A percentile compares a stretch with the other conserved stretches of the same genome.
These are phyloP conservation scores for Fraxinus quadrangulata DNA, from an alignment of 257 asterid genomes.

Conservation along the genomic window DNA sequence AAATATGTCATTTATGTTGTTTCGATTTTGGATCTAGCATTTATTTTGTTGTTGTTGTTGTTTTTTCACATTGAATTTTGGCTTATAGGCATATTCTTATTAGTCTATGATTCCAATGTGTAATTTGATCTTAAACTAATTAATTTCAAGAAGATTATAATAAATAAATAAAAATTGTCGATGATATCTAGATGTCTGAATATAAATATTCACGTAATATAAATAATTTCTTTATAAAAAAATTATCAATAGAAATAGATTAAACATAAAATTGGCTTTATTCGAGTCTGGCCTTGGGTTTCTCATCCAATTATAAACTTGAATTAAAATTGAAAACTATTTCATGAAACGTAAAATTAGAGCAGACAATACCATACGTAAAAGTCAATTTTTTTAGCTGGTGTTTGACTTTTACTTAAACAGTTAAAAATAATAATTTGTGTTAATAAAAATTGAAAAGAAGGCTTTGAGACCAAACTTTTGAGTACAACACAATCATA, in stretches of 20 bases:
- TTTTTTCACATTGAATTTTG: slow-evolving; percentile 17
- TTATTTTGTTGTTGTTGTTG: neutral
- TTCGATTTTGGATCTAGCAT: neutral
- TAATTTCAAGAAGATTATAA: neutral
- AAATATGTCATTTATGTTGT: neutral
- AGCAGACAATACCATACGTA: too few species aligned
- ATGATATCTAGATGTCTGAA: neutral
- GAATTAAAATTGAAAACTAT: neutral
- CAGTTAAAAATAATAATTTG: too few species aligned
- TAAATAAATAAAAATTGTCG: neutral
- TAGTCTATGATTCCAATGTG: slow-evolving; percentile 1
- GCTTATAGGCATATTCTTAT: neutral
- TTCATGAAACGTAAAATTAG: too few species aligned
- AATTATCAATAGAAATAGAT: too few species aligned
- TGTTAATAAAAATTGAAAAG: too few species aligned
- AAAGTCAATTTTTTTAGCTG: too few species aligned
- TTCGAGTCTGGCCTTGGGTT: neutral
- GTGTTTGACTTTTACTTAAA: too few species aligned
- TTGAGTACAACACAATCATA: too few species aligned
- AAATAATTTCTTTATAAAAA: too few species aligned
- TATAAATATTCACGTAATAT: too few species aligned
- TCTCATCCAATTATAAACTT: neutral
- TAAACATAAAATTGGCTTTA: too few species aligned
- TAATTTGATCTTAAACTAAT: neutral
- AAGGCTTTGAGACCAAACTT: too few species aligned